phyloP scores from a whole-genome alignment of 2,329 filamentous ascomycete genomes.

The Cryphonectria parasitica region DNA sequence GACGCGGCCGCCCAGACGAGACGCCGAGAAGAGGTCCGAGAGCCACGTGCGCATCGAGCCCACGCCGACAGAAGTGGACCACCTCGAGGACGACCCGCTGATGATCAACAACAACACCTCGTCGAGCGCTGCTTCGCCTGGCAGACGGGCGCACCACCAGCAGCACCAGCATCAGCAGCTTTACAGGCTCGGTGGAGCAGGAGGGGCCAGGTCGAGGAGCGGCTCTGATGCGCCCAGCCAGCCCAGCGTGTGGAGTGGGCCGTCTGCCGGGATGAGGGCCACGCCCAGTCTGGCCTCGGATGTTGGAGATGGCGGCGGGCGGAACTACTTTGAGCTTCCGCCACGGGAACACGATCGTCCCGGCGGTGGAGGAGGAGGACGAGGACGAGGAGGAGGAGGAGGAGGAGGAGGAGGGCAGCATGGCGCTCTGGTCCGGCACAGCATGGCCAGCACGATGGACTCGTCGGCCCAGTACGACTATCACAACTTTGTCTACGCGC shows the following conservation, averaged over 20 bases:
- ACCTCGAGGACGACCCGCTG: conserved; percentile 47
- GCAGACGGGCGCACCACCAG: conserved; percentile 29
- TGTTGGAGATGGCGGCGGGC: conserved; percentile 28
- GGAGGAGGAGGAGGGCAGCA: background rate
- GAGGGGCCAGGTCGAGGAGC: conserved; percentile 26
- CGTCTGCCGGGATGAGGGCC: conserved; percentile 22
- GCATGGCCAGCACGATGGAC: conserved; percentile 40
- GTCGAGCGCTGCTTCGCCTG: conserved; percentile 33
- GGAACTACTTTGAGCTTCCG: conserved; percentile 32
- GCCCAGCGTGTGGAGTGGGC: conserved; percentile 28
- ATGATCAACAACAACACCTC: conserved; percentile 34
- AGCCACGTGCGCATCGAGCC: conserved; percentile 41
- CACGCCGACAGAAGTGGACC: conserved; percentile 49
- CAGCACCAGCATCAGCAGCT: conserved; percentile 19
- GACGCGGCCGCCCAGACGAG: conserved; percentile 36
- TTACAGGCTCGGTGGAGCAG: conserved; percentile 24
- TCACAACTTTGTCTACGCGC: conserved; percentile 29
- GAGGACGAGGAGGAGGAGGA: conserved; percentile 2
- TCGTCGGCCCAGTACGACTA: conserved; percentile 39
- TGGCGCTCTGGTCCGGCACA: conserved; percentile 30
- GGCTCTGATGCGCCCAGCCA: conserved; percentile 31
- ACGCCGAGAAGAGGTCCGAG: conserved; percentile 37
- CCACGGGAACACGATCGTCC: conserved; percentile 30
- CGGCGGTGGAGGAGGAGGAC: conserved; percentile 24
- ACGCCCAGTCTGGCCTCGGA: conserved; percentile 38